Conservation (phyloP, 345 rosid genomes). For the Populus pruinosa region DNA sequence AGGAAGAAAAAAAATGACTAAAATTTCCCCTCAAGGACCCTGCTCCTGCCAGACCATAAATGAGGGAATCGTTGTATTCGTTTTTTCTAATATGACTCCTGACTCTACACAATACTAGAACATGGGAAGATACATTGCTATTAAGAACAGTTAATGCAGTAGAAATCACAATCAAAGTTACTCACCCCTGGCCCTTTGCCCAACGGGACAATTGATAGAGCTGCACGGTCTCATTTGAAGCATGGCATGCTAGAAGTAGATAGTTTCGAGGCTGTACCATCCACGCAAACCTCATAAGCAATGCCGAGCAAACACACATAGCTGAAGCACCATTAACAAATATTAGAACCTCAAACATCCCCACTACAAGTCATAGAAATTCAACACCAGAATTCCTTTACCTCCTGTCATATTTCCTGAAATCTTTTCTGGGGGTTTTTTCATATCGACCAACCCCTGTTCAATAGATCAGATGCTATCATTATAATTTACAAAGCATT, state of each 20-base stretch:
- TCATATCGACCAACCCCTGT: conserved; percentile 88
- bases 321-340: conserved; percentile 31
- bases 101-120: neutral
- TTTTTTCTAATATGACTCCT: neutral
- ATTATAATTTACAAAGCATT: conserved; percentile 1
- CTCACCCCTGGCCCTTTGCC: conserved; percentile 46
- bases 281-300: conserved; percentile 93
- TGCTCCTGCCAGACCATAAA: neutral
- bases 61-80: neutral
- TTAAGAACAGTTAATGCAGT: neutral
- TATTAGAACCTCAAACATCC: neutral
- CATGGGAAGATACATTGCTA: neutral
- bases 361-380: neutral
- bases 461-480: conserved; percentile 6
- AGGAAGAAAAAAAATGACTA: neutral
- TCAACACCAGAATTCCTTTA: conserved; percentile 10
- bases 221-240: conserved; percentile 92
- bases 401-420: conserved; percentile 89
- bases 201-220: conserved; percentile 89
- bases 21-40: neutral
- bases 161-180: neutral
- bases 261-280: conserved; percentile 87
- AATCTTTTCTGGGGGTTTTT: conserved; percentile 93
- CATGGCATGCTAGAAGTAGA: conserved; percentile 86
- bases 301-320: conserved; percentile 73